phyloP scores from a whole-genome alignment of 345 rosid genomes.

The Salix exigua region DNA sequence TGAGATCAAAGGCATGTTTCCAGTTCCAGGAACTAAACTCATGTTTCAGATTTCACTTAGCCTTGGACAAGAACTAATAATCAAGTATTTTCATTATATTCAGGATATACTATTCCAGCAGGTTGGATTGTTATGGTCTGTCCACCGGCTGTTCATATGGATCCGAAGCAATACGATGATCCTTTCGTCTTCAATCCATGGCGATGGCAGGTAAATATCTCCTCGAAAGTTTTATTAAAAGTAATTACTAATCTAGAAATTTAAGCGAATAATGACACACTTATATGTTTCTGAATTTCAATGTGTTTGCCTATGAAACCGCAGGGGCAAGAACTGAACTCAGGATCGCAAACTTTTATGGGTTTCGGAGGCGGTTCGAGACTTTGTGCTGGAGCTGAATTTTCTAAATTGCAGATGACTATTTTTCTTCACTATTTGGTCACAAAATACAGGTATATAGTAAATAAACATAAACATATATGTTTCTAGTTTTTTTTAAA shows the following conservation, averaged over 20 bases:
- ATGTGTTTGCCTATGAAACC: not conserved
- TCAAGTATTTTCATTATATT: too few species aligned
- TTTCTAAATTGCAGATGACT: not conserved
- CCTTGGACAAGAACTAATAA: not conserved
- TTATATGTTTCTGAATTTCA: too few species aligned
- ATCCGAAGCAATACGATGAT: slow-evolving; percentile 10
- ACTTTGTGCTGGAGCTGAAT: not conserved
- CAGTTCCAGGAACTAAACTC: not conserved
- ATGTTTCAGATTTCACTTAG: not conserved
- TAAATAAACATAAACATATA: too few species aligned
- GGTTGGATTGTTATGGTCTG: slow-evolving; percentile 18
- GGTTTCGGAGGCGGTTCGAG: not conserved
- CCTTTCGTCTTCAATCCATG: slow-evolving; percentile 29
- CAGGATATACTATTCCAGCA: slow-evolving; percentile 43
- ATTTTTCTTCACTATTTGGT: not conserved
- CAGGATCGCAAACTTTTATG: not conserved
- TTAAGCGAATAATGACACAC: too few species aligned
- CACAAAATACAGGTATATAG: not conserved
- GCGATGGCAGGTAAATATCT: slow-evolving; percentile 21
- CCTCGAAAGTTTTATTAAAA: too few species aligned
- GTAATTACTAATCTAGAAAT: too few species aligned
- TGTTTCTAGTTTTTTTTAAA: too few species aligned
- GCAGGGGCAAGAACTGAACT: not conserved
- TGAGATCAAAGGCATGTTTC: slow-evolving; percentile 28
- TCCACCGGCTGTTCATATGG: slow-evolving; percentile 19